Percentiles rank a stretch among this genome's conserved stretches.
Conservation (phyloP, 208 protist genomes). For the Leptomonas pyrrhocoris region DNA sequence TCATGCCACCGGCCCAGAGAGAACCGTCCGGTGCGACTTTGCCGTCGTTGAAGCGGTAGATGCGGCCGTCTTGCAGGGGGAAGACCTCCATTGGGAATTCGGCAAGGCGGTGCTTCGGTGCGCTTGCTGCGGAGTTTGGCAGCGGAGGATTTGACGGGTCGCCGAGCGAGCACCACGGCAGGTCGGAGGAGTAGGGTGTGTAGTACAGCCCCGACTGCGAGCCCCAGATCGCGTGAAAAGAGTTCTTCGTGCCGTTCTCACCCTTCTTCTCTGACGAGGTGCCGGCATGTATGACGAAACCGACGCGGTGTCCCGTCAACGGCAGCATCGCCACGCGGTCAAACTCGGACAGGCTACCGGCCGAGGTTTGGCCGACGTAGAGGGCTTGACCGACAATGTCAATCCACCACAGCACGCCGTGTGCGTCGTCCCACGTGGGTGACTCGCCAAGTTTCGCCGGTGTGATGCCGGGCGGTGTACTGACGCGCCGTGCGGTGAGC, state of each 20-base stretch:
- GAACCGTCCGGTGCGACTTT: conserved; percentile 28
- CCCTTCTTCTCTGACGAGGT: background rate
- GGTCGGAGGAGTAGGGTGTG: conserved; percentile 2
- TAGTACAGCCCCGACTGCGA: conserved; percentile 28
- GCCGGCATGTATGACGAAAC: conserved; percentile 31
- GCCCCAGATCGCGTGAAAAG: conserved; percentile 31
- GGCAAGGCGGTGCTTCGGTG: conserved; percentile 11
- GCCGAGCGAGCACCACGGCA: conserved; percentile 22
- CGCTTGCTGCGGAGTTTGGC: background rate
- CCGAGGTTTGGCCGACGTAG: conserved; percentile 22
- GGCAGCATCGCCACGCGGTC: conserved; percentile 34
- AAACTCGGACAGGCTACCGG: conserved; percentile 13
- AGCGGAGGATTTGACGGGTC: background rate
- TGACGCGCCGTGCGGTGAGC: conserved; percentile 29
- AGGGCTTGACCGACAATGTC: conserved; percentile 30
- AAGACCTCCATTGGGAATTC: conserved; percentile 17
- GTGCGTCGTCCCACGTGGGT: conserved; percentile 35
- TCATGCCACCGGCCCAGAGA: conserved; percentile 31
- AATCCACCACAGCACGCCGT: conserved; percentile 37
- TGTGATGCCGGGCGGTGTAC: conserved; percentile 15
- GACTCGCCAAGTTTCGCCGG: conserved; percentile 20
- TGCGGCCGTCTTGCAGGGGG: conserved; percentile 9
- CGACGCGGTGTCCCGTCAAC: conserved; percentile 15
- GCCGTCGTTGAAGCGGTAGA: conserved; percentile 37
- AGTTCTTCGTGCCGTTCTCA: background rate